Conservation (phyloP, 177 flowering plant genomes). For the Vitis hybrid region DNA sequence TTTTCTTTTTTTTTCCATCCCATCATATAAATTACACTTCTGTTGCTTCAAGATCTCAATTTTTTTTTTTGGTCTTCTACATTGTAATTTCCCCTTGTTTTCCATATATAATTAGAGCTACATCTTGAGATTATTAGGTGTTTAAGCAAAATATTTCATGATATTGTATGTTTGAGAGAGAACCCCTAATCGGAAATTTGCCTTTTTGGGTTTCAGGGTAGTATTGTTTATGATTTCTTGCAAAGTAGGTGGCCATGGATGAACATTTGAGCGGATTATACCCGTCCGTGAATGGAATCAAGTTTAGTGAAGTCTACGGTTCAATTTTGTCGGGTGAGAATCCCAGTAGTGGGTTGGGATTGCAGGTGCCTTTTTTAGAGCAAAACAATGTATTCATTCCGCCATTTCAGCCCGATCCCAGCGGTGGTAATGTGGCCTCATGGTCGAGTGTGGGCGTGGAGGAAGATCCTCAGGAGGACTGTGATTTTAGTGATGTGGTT, state of each 20-base stretch:
- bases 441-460: constrained; percentile 9
- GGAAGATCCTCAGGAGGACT: constrained; percentile 35
- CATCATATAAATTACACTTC: too few species aligned
- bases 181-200: not conserved
- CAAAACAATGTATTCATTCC: constrained; percentile 6
- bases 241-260: constrained; percentile 25
- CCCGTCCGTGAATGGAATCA: constrained; percentile 15
- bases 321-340: constrained; percentile 8
- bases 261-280: constrained; percentile 10
- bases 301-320: constrained; percentile 8
- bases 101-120: not conserved
- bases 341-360: constrained; percentile 11
- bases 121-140: not conserved
- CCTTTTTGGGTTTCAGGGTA: not conserved
- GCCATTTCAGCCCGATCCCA: constrained; percentile 17
- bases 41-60: too few species aligned
- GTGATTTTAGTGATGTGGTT: constrained; percentile 51
- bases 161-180: not conserved
- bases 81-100: too few species aligned
- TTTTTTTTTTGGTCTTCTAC: too few species aligned
- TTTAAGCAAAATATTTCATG: not conserved
- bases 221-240: constrained; percentile 1
- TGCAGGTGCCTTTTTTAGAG: not conserved
- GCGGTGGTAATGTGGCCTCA: not conserved
- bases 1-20: too few species aligned